Evolutionary conservation across 2,329 filamentous ascomycete species (phyloP).

Genomic region (Daldinia sp.): DNA sequence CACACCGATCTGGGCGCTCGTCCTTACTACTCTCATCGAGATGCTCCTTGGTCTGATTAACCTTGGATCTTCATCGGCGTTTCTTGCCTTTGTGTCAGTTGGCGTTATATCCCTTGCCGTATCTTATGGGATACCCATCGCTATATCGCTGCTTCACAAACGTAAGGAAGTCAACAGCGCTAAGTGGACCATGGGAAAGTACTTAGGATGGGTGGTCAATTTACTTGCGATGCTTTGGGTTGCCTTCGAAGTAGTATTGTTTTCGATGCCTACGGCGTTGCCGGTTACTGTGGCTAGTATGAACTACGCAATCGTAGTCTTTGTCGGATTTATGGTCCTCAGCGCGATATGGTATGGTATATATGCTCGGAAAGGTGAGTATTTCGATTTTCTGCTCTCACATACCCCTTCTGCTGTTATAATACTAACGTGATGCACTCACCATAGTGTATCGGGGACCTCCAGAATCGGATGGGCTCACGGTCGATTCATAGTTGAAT

Average conservation of each 20-base stretch:
- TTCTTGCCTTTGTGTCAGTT: slow-evolving; percentile 66
- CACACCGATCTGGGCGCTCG: slow-evolving; percentile 68
- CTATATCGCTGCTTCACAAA: slow-evolving; percentile 60
- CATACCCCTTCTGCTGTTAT: background rate
- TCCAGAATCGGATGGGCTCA: slow-evolving; percentile 50
- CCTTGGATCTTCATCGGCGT: slow-evolving; percentile 68
- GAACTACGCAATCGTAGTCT: slow-evolving; percentile 69
- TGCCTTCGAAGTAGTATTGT: slow-evolving; percentile 64
- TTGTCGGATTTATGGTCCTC: slow-evolving; percentile 56
- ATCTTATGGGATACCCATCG: slow-evolving; percentile 68
- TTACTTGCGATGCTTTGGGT: slow-evolving; percentile 63
- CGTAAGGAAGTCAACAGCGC: slow-evolving; percentile 62
- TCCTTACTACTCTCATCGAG: slow-evolving; percentile 65
- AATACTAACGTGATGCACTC: slow-evolving; percentile 11
- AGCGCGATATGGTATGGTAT: slow-evolving; percentile 62
- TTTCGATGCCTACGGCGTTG: slow-evolving; percentile 56
- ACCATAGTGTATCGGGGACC: slow-evolving; percentile 48
- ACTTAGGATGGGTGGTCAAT: slow-evolving; percentile 60
- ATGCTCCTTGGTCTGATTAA: slow-evolving; percentile 68
- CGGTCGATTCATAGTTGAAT: slow-evolving; percentile 37
- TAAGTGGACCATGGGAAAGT: slow-evolving; percentile 59
- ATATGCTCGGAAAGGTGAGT: slow-evolving; percentile 64
- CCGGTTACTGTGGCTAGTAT: slow-evolving; percentile 49
- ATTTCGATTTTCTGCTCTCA: background rate
- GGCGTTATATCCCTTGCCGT: slow-evolving; percentile 68